These are phyloP conservation scores for Globisporangium splendens DNA, from an alignment of 352 stramenopile genomes.

Conservation along the genomic window DNA sequence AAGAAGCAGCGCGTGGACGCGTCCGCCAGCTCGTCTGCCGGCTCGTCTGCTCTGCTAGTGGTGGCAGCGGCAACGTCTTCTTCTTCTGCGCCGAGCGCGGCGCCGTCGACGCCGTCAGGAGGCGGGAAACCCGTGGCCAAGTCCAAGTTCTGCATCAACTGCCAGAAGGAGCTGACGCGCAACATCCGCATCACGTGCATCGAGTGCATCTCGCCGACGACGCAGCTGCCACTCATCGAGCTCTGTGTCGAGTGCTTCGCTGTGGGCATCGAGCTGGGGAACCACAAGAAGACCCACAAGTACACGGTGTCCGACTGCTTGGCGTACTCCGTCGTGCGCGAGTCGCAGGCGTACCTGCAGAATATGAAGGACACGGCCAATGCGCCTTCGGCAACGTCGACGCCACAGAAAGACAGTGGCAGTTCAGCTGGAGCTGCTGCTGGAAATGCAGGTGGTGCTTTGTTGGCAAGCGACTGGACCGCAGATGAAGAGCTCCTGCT, in stretches of 20 bases:
- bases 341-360: conserved; percentile 21
- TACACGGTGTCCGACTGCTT: conserved; percentile 85
- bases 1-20: conserved; percentile 19
- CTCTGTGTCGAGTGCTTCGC: conserved; percentile 96
- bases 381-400: conserved; percentile 6
- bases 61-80: neutral
- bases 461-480: conserved; percentile 74
- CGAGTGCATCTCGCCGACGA: conserved; percentile 43
- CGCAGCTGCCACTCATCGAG: conserved; percentile 55
- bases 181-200: conserved; percentile 85
- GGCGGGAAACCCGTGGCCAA: conserved; percentile 28
- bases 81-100: conserved; percentile 1
- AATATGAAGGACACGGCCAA: conserved; percentile 2
- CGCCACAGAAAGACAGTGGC: conserved; percentile 17
- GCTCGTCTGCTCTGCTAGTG: neutral
- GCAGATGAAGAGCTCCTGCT: conserved; percentile 95
- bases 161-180: conserved; percentile 79
- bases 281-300: conserved; percentile 76
- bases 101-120: conserved; percentile 22
- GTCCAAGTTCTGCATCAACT: conserved; percentile 83
- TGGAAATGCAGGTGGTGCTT: conserved; percentile 2
- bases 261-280: conserved; percentile 70
- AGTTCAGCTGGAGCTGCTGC: conserved; percentile 9
- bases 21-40: neutral
- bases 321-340: conserved; percentile 67